Evolutionary conservation across 75 land plant species (phyloP).

Genomic region (Picea glauca): DNA sequence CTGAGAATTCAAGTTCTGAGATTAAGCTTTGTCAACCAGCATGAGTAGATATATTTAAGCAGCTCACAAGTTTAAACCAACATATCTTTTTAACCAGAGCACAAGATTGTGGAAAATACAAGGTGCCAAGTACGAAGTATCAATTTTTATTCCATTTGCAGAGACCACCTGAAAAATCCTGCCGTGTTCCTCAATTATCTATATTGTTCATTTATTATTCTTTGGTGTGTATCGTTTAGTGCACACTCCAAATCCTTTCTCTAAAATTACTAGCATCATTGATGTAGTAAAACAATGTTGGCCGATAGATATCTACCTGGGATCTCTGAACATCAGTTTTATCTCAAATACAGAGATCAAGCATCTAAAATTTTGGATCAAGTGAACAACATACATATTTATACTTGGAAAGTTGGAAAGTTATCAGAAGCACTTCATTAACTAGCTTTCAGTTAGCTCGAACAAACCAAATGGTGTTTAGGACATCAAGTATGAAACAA

Average conservation of each 20-base stretch:
- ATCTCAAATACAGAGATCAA: not conserved
- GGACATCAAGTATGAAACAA: not conserved
- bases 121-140: not conserved
- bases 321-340: not conserved
- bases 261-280: not conserved
- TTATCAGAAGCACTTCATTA: not conserved
- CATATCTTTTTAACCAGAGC: not conserved
- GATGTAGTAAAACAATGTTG: not conserved
- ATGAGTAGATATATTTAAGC: not conserved
- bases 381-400: not conserved
- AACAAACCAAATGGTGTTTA: not conserved
- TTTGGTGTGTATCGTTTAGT: too few relatives aligned
- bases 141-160: not conserved
- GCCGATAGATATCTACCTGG: not conserved
- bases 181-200: too few relatives aligned
- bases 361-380: not conserved
- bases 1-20: not conserved
- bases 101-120: not conserved
- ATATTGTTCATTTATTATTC: too few relatives aligned
- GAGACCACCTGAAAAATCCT: not conserved
- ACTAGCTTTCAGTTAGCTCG: not conserved
- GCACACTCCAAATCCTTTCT: not conserved
- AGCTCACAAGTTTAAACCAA: not conserved
- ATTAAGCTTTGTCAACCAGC: conserved; percentile 6
- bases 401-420: not conserved